Evolutionary conservation across 345 rosid species (phyloP).

Genomic region (Excoecaria agallocha): DNA sequence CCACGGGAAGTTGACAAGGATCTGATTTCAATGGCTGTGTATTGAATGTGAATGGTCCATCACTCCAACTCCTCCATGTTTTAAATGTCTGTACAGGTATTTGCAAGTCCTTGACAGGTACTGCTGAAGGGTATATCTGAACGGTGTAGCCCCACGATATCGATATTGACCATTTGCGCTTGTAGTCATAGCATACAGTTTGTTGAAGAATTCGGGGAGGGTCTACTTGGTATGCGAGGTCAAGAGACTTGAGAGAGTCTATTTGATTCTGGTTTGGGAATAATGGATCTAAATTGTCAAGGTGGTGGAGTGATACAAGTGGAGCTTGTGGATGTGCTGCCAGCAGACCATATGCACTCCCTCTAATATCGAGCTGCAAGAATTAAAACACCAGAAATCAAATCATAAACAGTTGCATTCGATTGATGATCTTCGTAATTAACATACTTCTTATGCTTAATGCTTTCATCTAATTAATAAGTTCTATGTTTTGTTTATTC

Average conservation of each 20-base stretch:
- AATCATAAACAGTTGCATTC: no score
- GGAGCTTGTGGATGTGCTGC: slow-evolving; percentile 80
- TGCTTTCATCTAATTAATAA: no score
- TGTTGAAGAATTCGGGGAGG: slow-evolving; percentile 71
- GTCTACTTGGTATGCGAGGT: slow-evolving; percentile 46
- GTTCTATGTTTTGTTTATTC: neutral
- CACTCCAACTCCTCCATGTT: slow-evolving; percentile 60
- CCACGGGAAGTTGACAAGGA: slow-evolving; percentile 51
- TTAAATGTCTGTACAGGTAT: slow-evolving; percentile 68
- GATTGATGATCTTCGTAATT: neutral
- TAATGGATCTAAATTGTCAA: slow-evolving; percentile 50
- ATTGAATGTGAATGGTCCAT: slow-evolving; percentile 76
- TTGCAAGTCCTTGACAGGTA: slow-evolving; percentile 41
- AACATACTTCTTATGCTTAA: neutral
- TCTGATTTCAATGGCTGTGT: slow-evolving; percentile 45
- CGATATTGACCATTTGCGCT: slow-evolving; percentile 66
- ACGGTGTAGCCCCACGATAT: slow-evolving; percentile 85
- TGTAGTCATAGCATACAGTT: slow-evolving; percentile 49
- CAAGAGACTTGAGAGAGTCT: slow-evolving; percentile 49
- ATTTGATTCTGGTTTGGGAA: slow-evolving; percentile 51
- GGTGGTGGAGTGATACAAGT: slow-evolving; percentile 73
- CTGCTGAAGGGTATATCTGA: slow-evolving; percentile 50
- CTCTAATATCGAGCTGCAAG: slow-evolving; percentile 72
- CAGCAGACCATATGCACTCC: slow-evolving; percentile 62
- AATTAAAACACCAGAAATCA: neutral